phyloP scores from a whole-genome alignment of 306 rosid species.

The Neltuma alba region DNA sequence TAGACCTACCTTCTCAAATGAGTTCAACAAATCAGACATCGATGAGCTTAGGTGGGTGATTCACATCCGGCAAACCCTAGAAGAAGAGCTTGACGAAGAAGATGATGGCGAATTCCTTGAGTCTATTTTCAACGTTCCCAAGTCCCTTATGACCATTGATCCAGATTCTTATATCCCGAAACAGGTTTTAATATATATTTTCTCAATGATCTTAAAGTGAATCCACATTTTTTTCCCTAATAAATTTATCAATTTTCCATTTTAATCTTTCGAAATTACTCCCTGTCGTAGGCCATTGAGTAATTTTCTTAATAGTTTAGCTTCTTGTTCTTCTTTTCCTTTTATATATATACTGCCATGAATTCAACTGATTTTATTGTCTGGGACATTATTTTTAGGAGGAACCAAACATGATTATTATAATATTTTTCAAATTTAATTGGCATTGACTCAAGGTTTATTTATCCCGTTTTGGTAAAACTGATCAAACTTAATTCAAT shows the following conservation, averaged over 20 bases:
- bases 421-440: not conserved
- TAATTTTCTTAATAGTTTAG: not conserved
- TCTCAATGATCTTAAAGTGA: not conserved
- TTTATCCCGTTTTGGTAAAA: not conserved
- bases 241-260: not conserved
- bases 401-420: not conserved
- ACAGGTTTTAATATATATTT: not conserved
- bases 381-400: not conserved
- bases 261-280: not conserved
- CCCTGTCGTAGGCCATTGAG: not conserved
- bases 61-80: conserved; percentile 67
- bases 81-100: conserved; percentile 59
- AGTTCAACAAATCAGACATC: conserved; percentile 39
- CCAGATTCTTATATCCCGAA: conserved; percentile 76
- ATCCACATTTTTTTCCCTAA: not conserved
- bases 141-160: conserved; percentile 42
- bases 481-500: not conserved
- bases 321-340: no score
- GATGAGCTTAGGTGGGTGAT: conserved; percentile 79
- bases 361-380: not conserved
- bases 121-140: conserved; percentile 76
- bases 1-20: conserved; percentile 33
- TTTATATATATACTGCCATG: not conserved
- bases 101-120: conserved; percentile 45
- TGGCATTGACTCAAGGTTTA: not conserved